Conservation (phyloP, 306 rosid species). For the Prunus persica region DNA sequence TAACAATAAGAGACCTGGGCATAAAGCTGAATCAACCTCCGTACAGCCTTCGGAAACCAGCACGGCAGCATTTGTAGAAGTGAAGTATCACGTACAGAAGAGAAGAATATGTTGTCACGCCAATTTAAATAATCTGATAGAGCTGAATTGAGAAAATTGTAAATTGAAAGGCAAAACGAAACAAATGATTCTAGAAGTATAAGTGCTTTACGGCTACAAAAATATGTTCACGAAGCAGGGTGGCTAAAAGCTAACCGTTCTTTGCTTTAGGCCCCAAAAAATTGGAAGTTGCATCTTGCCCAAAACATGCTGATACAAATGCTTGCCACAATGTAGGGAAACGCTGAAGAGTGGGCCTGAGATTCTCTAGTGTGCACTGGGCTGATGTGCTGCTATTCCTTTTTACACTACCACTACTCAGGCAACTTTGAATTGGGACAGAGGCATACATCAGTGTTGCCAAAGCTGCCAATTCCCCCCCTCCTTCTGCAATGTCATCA, state of each 20-base stretch:
- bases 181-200: conserved; percentile 6
- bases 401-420: conserved; percentile 78
- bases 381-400: conserved; percentile 73
- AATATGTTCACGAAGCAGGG: conserved; percentile 5
- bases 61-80: conserved; percentile 91
- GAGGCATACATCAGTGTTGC: conserved; percentile 90
- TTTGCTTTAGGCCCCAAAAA: conserved; percentile 56
- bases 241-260: conserved; percentile 55
- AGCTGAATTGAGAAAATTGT: conserved; percentile 41
- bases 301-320: conserved; percentile 74
- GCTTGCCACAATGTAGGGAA: conserved; percentile 89
- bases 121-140: conserved; percentile 75
- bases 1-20: conserved; percentile 64
- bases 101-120: conserved; percentile 82
- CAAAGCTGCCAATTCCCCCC: conserved; percentile 92
- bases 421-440: conserved; percentile 71
- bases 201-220: conserved; percentile 16
- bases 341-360: conserved; percentile 74
- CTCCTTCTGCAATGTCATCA: conserved; percentile 99
- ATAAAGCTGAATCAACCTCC: conserved; percentile 83
- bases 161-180: conserved; percentile 4
- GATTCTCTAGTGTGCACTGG: conserved; percentile 95
- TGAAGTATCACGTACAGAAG: conserved; percentile 85
- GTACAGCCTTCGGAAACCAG: conserved; percentile 88
- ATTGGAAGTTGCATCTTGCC: conserved; percentile 57